Conservation (phyloP, 345 rosid species). For the Hirschfeldia incana region DNA sequence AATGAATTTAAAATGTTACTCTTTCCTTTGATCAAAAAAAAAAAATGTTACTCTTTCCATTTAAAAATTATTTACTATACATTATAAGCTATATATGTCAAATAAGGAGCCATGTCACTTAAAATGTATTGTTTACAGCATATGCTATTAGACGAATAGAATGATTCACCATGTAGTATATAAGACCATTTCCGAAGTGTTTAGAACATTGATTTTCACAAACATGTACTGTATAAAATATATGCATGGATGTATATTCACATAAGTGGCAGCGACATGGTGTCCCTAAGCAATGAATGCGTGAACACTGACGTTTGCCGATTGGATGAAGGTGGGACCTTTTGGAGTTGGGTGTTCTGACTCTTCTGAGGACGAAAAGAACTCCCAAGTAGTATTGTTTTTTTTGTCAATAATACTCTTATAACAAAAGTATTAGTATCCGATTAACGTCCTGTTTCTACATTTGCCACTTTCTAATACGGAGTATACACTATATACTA, state of each 20-base stretch:
- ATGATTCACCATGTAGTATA: neutral
- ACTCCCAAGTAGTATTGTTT: neutral
- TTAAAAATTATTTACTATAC: too few relatives aligned
- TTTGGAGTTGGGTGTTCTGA: slow-evolving; percentile 1
- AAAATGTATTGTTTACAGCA: too few relatives aligned
- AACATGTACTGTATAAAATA: neutral
- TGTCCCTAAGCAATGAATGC: slow-evolving; percentile 41
- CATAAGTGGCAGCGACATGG: slow-evolving; percentile 36
- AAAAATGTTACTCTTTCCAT: too few relatives aligned
- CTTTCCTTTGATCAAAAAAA: too few relatives aligned
- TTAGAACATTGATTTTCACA: neutral
- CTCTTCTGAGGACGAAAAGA: slow-evolving; percentile 11
- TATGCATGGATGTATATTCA: slow-evolving; percentile 29
- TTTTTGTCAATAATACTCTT: neutral
- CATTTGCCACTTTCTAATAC: neutral
- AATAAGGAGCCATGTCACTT: too few relatives aligned
- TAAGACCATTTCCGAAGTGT: neutral
- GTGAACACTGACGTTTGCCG: slow-evolving; percentile 27
- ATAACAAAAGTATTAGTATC: neutral
- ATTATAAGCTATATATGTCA: too few relatives aligned
- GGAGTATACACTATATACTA: neutral
- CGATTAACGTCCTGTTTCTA: neutral
- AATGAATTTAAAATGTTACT: neutral
- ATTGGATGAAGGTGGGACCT: slow-evolving; percentile 26
- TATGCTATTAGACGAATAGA: too few relatives aligned